phyloP scores from a whole-genome alignment of 1,284 basidiomycete genomes.

The Boletus nobilissimus region DNA sequence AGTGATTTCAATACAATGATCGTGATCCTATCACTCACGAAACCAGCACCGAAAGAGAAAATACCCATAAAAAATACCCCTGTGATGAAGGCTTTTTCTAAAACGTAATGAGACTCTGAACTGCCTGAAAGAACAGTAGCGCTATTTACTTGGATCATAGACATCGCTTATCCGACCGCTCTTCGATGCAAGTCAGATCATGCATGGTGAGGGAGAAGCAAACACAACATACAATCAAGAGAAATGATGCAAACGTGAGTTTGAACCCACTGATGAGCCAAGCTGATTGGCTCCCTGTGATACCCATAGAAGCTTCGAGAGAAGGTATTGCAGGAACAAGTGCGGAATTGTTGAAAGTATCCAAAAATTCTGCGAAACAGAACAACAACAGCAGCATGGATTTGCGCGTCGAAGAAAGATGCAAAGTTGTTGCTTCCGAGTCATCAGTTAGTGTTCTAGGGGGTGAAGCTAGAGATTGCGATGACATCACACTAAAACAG shows the following conservation, averaged over 20 bases:
- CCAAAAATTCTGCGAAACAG: neutral
- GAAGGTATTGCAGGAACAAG: neutral
- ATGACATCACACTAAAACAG: too few relatives aligned
- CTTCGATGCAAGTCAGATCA: neutral
- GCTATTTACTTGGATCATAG: slow-evolving; percentile 32
- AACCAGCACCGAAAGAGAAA: slow-evolving; percentile 52
- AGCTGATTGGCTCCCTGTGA: neutral
- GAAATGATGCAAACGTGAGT: neutral
- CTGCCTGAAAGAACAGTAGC: neutral
- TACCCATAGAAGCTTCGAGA: neutral
- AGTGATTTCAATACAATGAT: slow-evolving; percentile 54
- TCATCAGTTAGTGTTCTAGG: neutral
- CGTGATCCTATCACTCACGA: slow-evolving; percentile 49
- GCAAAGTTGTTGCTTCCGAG: neutral
- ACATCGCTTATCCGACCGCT: slow-evolving; percentile 37
- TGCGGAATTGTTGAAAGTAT: neutral
- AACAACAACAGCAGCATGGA: neutral
- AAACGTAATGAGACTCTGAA: neutral
- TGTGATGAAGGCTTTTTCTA: slow-evolving; percentile 29
- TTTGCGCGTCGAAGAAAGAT: neutral
- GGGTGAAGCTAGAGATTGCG: neutral
- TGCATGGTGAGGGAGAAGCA: neutral
- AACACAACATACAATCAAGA: neutral
- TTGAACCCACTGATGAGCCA: neutral
- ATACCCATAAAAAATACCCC: slow-evolving; percentile 30